Percentiles rank a stretch among this genome's conserved stretches.
Evolutionary conservation across 352 stramenopile species (phyloP).

Genomic region (Phytophthora tubulina): DNA sequence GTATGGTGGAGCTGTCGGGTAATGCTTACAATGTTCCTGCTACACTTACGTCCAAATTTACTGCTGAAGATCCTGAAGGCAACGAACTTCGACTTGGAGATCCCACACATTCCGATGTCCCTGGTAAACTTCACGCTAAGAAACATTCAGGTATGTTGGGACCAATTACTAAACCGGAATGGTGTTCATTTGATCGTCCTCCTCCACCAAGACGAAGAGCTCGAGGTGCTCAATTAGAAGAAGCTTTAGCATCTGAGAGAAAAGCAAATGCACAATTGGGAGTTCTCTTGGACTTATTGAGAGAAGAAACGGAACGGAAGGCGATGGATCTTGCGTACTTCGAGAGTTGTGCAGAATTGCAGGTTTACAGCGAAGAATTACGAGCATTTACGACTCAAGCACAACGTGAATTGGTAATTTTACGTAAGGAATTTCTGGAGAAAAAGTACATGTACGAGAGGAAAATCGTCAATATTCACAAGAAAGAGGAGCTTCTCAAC

Average conservation of each 20-base stretch:
- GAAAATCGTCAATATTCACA: constrained; percentile 63
- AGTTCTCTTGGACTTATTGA: constrained; percentile 56
- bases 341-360: constrained; percentile 70
- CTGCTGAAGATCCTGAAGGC: constrained; percentile 24
- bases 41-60: constrained; percentile 21
- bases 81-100: constrained; percentile 14
- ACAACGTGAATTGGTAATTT: constrained; percentile 39
- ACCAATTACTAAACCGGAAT: constrained; percentile 71
- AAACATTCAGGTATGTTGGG: constrained; percentile 78
- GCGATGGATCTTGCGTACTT: constrained; percentile 85
- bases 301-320: constrained; percentile 79
- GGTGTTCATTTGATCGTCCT: constrained; percentile 36
- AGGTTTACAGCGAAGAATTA: constrained; percentile 62
- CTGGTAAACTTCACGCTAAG: constrained; percentile 58
- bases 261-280: constrained; percentile 55
- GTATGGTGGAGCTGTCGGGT: constrained; percentile 71
- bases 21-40: constrained; percentile 50
- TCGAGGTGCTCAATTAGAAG: constrained; percentile 76
- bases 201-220: constrained; percentile 60
- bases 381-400: constrained; percentile 57
- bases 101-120: constrained; percentile 16
- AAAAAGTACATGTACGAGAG: constrained; percentile 66
- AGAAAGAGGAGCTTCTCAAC: constrained; percentile 77
- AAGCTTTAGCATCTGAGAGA: constrained; percentile 64
- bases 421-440: constrained; percentile 58